Evolutionary conservation across 2,329 filamentous ascomycete genomes (phyloP), one percentile per base, ranked within the genome.

Genomic region (Dactylellina drechsleri): DNA sequence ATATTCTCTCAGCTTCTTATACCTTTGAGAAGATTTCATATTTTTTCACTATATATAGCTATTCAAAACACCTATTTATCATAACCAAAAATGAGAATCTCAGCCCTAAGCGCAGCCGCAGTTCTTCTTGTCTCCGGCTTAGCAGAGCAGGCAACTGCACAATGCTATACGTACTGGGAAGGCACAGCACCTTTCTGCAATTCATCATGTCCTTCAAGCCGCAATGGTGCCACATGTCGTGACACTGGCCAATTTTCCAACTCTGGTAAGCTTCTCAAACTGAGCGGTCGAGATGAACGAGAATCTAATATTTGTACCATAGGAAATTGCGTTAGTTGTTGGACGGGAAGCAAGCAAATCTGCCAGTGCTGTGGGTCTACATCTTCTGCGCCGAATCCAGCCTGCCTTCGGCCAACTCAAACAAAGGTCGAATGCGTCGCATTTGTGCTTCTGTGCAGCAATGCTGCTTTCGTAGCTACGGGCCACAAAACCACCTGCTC

Each of bases 171-270:
- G 26, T 66, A 61, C 56, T 73, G 68, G 68, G 68, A 73, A 47
- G 68, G 68, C 8, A 73, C 68, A 41, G 68, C 68, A 40, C 68
- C 68, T 8, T 66, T 66, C 23, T 73, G 68, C 31, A 49, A 66
- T 26, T 66, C 68, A 15, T 40, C 36, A 6, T 73, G 68, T 28
- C 68, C 68, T 8, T 12, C 54, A 2, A 61, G 13, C 50, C 43
- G 61, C 7, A 18, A 43, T 18, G 61, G 61, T 6, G 31, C 43
- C 36, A 52, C 26, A 18, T 73, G 68, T 12, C 61, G 52, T 45
- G 68, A 54, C 31, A 73, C 68, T 2, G 56, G 68, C 4, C 4
- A 50, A 16, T 73, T 57, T 18, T 73, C 68, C 31, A 66, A 53
- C 40, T 16, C 56, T 20, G 61, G 68, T 73, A 66, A 31, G 7